phyloP scores from a whole-genome alignment of 1,284 basidiomycete genomes.

The Ustilago loliicola region DNA sequence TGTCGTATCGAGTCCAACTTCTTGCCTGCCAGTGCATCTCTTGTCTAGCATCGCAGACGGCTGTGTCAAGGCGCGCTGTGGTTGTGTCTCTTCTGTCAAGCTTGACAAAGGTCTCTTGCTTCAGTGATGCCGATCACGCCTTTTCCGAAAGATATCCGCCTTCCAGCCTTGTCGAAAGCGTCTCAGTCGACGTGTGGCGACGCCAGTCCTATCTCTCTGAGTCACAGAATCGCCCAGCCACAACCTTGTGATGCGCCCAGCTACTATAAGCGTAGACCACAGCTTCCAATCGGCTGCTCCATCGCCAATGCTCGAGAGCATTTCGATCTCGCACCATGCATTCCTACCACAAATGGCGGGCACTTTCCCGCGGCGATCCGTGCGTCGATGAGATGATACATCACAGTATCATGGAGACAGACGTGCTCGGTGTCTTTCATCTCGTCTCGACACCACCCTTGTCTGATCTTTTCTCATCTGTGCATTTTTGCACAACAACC shows the following conservation, averaged over 20 bases:
- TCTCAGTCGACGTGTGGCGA: constrained; percentile 25
- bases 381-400: background rate
- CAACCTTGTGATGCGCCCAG: too few species aligned
- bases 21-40: too few species aligned
- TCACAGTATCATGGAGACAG: background rate
- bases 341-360: background rate
- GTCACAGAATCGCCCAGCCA: too few species aligned
- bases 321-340: background rate
- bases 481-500: background rate
- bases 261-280: background rate
- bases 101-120: too few species aligned
- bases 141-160: too few species aligned
- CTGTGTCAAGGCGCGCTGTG: too few species aligned
- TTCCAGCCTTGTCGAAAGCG: too few species aligned
- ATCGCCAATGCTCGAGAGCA: background rate
- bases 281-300: background rate
- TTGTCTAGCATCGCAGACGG: too few species aligned
- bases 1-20: too few species aligned
- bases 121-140: too few species aligned
- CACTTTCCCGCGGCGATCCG: background rate
- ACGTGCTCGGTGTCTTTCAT: constrained; percentile 5
- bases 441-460: background rate
- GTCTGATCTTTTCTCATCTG: background rate
- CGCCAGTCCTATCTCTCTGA: background rate
- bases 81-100: too few species aligned